Base-by-base conservation (phyloP, 2,329 filamentous ascomycete species). In the Kalaharituber pfeilii region DNA sequence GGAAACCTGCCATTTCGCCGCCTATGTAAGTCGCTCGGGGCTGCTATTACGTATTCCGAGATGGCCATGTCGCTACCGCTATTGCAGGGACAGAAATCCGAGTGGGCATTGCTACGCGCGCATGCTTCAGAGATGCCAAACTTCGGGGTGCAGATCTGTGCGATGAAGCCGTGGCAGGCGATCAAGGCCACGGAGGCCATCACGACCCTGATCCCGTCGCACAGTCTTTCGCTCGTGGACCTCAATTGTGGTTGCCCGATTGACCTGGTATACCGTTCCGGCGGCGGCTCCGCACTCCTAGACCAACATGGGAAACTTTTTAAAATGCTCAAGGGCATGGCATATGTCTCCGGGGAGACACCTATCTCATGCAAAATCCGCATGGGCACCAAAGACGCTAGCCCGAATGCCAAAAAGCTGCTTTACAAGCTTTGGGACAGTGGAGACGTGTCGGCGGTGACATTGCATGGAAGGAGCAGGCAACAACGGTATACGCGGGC, bases 201-300 rank as follows among this genome's bases (percentile, higher is more conserved):
- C 49, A 81, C 82, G 4, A 75, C 76, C 27, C 79, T 84, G 59
- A 80, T 88, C 55, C 88, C 91, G 2, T 79, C 86, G 63, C 60
- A 58, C 24, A 57, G 59, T 26, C 75, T 98, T 20, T 84, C 91
- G 30, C 79, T 94, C 36, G 84, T 98, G 60, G 91, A 98, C 65
- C 73, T 98, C 62, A 98, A 98, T 72, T 96, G 89, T 64, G 91
- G 91, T 45, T 98, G 91, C 66, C 91, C 91, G 3, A 95, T 98
- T 65, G 91, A 98, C 66, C 78, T 95, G 62, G 82, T 98, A 51
- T 96, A 80, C 73, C 81, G 87, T 63, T 76, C 82, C 47, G 91
- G 91, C 51, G 86, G 85, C 39, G 91, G 91, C 3, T 94, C 89
- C 20, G 89, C 86, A 1, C 77, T 98, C 15, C 79, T 98, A n/a